phyloP scores from a whole-genome alignment of 805 yeast species.

The Wickerhamomyces hampshirensis region DNA sequence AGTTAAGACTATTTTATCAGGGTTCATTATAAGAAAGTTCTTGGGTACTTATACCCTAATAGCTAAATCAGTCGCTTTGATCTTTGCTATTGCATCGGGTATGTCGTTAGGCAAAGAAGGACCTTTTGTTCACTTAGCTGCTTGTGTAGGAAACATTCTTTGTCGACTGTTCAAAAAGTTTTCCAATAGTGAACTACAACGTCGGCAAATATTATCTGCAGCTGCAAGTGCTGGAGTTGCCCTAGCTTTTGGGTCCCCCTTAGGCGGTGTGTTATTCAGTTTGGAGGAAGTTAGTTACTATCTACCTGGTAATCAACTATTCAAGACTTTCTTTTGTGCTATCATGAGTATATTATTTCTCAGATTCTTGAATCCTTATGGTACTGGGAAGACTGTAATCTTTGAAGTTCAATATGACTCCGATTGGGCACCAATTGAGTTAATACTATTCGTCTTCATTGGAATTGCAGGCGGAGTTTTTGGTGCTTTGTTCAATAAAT shows the following conservation, averaged over 20 bases:
- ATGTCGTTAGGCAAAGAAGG: conserved; percentile 57
- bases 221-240: conserved; percentile 58
- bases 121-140: conserved; percentile 56
- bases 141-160: conserved; percentile 53
- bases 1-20: conserved; percentile 54
- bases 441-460: conserved; percentile 38
- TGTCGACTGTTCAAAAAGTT: conserved; percentile 42
- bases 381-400: conserved; percentile 53
- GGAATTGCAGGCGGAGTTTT: conserved; percentile 51
- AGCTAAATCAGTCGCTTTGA: conserved; percentile 42
- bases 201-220: conserved; percentile 51
- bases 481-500: conserved; percentile 46
- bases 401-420: conserved; percentile 46
- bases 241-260: conserved; percentile 55
- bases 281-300: conserved; percentile 55
- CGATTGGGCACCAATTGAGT: conserved; percentile 49
- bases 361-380: conserved; percentile 51
- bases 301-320: conserved; percentile 48
- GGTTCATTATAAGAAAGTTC: conserved; percentile 50
- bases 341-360: conserved; percentile 47
- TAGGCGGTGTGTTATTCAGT: conserved; percentile 54
- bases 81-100: conserved; percentile 54
- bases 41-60: conserved; percentile 48
- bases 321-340: conserved; percentile 52
- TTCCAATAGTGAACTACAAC: conserved; percentile 41